phyloP scores from a whole-genome alignment of 768 basidiomycete genomes.

The Pholiota microspora region DNA sequence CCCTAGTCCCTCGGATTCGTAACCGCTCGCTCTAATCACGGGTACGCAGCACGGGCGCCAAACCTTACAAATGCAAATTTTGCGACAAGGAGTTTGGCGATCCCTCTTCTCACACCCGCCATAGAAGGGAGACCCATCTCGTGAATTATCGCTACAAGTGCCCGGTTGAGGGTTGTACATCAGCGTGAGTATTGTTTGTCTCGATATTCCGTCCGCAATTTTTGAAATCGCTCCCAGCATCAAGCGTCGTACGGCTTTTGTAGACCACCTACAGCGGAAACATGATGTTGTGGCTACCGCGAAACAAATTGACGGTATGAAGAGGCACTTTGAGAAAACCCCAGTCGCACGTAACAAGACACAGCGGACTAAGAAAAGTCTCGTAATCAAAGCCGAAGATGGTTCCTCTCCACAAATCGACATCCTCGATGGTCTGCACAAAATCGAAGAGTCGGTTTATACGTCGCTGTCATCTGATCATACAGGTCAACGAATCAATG shows the following conservation, averaged over 20 bases:
- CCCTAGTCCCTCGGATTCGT: conserved; percentile 5
- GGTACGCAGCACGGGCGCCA: conserved; percentile 41
- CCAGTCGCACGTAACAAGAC: not conserved
- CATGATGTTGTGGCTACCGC: conserved; percentile 37
- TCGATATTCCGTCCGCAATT: not conserved
- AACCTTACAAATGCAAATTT: conserved; percentile 44
- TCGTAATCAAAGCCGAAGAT: too few relatives aligned
- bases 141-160: conserved; percentile 43
- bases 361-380: not conserved
- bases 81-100: conserved; percentile 61
- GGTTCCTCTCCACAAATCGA: too few relatives aligned
- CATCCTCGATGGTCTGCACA: too few relatives aligned
- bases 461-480: too few relatives aligned
- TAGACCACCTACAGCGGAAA: conserved; percentile 45
- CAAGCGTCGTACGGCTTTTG: conserved; percentile 61
- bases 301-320: conserved; percentile 30
- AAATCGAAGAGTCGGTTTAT: too few relatives aligned
- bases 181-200: conserved; percentile 34
- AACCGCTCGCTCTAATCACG: not conserved
- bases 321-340: conserved; percentile 1
- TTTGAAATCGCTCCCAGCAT: conserved; percentile 39
- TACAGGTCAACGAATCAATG: too few relatives aligned
- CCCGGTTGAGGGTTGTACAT: conserved; percentile 40
- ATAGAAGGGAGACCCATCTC: conserved; percentile 58
- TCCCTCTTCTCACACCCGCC: conserved; percentile 67